phyloP scores from a whole-genome alignment of 1,284 basidiomycete genomes.

The Athelia sp. region DNA sequence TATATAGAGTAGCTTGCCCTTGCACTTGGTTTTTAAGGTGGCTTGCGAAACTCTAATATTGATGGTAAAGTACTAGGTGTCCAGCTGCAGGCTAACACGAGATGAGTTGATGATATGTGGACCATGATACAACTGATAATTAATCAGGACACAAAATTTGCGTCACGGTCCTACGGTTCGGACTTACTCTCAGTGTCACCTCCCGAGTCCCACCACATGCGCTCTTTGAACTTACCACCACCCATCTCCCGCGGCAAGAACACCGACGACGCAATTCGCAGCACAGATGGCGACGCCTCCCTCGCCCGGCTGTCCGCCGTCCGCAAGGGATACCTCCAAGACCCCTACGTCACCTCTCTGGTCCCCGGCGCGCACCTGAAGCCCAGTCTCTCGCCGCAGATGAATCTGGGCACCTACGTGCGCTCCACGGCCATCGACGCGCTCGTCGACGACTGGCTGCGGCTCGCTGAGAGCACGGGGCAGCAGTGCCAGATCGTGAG shows the following conservation, averaged over 20 bases:
- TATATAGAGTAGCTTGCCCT: no score
- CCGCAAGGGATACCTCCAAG: constrained; percentile 68
- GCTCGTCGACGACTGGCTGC: constrained; percentile 73
- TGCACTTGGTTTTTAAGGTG: no score
- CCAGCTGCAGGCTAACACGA: no score
- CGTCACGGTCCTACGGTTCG: no score
- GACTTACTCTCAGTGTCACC: no score
- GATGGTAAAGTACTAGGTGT: no score
- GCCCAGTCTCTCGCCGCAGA: constrained; percentile 74
- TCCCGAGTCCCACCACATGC: no score
- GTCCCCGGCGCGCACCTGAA: constrained; percentile 61
- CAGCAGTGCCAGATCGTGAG: constrained; percentile 77
- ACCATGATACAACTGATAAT: no score
- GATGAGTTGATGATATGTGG: no score
- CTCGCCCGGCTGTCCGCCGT: constrained; percentile 79
- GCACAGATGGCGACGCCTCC: constrained; percentile 73
- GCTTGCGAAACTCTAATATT: no score
- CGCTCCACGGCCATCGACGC: constrained; percentile 78
- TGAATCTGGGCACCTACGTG: constrained; percentile 93
- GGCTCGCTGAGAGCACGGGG: constrained; percentile 30
- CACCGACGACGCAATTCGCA: constrained; percentile 57
- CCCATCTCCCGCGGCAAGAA: background rate
- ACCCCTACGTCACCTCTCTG: constrained; percentile 65
- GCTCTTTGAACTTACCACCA: no score
- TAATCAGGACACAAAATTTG: no score